Percentiles rank a stretch among this genome's conserved stretches.
phyloP scores from a whole-genome alignment of 2,329 filamentous ascomycete species.

The Fusarium caatingaense region DNA sequence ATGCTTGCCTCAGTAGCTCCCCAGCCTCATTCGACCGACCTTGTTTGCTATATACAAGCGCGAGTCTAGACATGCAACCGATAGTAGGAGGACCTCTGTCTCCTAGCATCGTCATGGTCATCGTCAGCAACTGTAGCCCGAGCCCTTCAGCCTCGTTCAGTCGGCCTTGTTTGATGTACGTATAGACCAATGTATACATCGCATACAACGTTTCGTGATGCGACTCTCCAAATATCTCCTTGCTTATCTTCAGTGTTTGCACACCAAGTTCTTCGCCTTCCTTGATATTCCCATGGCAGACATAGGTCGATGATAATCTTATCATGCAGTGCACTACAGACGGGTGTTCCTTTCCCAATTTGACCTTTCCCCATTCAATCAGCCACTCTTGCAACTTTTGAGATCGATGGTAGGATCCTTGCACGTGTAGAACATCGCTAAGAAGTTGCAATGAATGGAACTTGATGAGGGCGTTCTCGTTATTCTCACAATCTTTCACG shows the following conservation, averaged over 20 bases:
- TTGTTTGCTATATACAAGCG: accelerated
- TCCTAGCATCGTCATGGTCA: accelerated
- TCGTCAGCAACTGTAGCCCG: accelerated
- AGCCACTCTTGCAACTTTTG: accelerated
- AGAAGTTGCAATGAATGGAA: neutral
- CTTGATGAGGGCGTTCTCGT: accelerated
- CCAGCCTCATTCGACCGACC: accelerated
- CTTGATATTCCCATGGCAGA: accelerated
- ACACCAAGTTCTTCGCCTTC: accelerated
- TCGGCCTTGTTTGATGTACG: accelerated
- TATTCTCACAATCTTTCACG: accelerated
- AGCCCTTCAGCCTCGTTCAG: neutral
- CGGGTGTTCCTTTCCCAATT: accelerated
- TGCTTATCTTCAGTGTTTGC: accelerated
- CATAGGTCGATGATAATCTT: accelerated
- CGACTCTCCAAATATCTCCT: accelerated
- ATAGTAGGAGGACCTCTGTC: accelerated
- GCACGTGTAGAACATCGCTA: accelerated
- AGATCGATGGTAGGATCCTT: neutral
- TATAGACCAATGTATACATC: accelerated
- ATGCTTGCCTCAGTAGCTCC: too few species aligned
- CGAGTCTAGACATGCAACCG: accelerated
- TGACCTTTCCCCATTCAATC: neutral
- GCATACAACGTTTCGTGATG: accelerated
- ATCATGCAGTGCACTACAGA: accelerated